Base-by-base conservation (phyloP, 108 stramenopile species). In the Chaetoceros muelleri region DNA sequence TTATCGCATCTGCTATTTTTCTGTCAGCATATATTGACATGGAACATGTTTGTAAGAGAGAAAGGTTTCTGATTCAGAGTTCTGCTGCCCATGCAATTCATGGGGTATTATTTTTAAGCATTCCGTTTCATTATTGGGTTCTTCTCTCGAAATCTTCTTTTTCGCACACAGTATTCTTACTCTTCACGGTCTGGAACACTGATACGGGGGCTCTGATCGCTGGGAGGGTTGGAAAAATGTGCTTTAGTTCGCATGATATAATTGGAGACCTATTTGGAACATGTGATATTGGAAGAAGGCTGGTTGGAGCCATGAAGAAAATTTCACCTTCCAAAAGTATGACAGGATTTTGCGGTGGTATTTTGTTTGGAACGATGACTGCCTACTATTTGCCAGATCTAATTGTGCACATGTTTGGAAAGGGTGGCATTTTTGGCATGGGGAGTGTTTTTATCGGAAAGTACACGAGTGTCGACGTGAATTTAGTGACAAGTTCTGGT, bases 101-200 rank as follows among this genome's bases (percentile, higher is more conserved):
- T 59, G 88, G 88, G 40, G 48, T 84, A 23, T 17, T 80, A 0
- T 66, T 84, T 29, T 31, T 90, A 23, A 78, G 79, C 40, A 21
- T 80, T 1, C 82, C 84, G 48, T 80, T 85, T 66, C 75, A 81
- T 0, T 64, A 54, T 8, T 90, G 65, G 78, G 65, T 66, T 55
- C 50, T 47, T 8, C 17, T 77, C 27, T 22, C 54, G 44, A 30
- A 21, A 2, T 21, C 47, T 30, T 55, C 57, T 58, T 83, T 72
- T 80, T 58, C 46, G 49, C 60, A 47, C 30, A 67, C 64, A 30
- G 70, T 81, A 48, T 72, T 68, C 20, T 46, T 90, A 18, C 56
- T 90, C 17, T 73, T 86, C 49, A 62, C 74, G 18, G 84, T 82
- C 10, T 90, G 88, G 88, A 90, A 86, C 64, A 65, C 72, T 51